A percentile compares a stretch with the other conserved stretches of the same genome.
Conservation (phyloP, 768 basidiomycete genomes). For the Tulasnella sp. region DNA sequence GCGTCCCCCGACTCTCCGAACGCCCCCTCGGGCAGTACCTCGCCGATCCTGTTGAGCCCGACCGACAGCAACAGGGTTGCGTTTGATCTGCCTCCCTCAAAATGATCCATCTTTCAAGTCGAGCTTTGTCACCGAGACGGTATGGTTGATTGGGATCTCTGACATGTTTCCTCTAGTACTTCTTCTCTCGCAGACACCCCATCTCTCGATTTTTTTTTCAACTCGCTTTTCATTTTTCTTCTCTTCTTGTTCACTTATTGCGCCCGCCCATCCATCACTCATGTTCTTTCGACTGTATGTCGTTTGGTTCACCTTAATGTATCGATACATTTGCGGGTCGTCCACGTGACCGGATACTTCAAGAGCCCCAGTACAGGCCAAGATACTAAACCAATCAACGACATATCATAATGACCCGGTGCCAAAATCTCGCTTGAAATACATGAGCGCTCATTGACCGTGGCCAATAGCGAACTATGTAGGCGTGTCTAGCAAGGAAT, state of each 20-base stretch:
- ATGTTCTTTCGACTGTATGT: not conserved
- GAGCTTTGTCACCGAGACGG: too few species aligned
- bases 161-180: not conserved
- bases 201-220: not conserved
- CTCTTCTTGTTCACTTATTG: not conserved
- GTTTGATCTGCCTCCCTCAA: not conserved
- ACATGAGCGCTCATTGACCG: too few species aligned
- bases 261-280: slow-evolving; percentile 5
- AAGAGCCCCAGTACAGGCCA: too few species aligned
- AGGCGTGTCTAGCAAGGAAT: too few species aligned
- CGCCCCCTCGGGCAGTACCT: not conserved
- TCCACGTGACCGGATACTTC: not conserved
- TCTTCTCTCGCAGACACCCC: not conserved
- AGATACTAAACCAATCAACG: too few species aligned
- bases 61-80: not conserved
- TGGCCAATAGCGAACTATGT: too few species aligned
- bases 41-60: not conserved
- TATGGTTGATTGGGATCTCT: too few species aligned
- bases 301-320: slow-evolving; percentile 3
- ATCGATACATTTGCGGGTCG: not conserved
- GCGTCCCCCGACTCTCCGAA: not conserved
- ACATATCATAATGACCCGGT: too few species aligned
- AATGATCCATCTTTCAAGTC: not conserved
- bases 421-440: too few species aligned
- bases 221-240: not conserved